Conservation (phyloP, 1,284 basidiomycete genomes). For the Apiotrichum domesticum region DNA sequence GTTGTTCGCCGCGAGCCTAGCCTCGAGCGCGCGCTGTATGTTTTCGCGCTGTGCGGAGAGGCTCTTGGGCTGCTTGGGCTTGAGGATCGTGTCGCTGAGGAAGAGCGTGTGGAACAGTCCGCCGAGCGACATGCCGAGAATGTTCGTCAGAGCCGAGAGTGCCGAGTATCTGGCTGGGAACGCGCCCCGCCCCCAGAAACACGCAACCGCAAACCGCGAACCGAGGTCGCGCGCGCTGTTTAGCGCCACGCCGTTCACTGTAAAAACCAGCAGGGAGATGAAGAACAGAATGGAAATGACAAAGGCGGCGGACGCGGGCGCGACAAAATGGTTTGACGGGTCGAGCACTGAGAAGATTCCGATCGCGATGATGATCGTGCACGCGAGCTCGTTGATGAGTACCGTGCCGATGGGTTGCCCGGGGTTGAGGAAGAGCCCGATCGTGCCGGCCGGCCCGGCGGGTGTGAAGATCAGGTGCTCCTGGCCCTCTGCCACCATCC, state of each 20-base stretch:
- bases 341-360: slow-evolving; percentile 10
- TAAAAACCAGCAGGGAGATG: slow-evolving; percentile 1
- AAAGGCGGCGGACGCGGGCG: not conserved
- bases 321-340: slow-evolving; percentile 14
- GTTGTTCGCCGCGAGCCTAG: no score
- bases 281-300: slow-evolving; percentile 10
- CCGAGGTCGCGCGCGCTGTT: slow-evolving; percentile 17
- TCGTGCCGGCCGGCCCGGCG: not conserved
- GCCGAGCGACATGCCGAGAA: slow-evolving; percentile 4
- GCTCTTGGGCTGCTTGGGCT: no score
- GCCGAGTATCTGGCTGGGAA: slow-evolving; percentile 10
- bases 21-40: not conserved
- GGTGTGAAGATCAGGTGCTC: not conserved
- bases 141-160: slow-evolving; percentile 6
- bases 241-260: slow-evolving; percentile 9
- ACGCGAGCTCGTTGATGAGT: slow-evolving; percentile 13
- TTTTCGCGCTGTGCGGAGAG: not conserved
- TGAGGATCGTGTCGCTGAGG: slow-evolving; percentile 11
- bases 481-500: slow-evolving; percentile 2
- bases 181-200: slow-evolving; percentile 2
- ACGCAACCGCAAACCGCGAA: slow-evolving; percentile 8
- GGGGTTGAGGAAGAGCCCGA: slow-evolving; percentile 1
- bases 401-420: slow-evolving; percentile 2
- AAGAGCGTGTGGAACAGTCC: slow-evolving; percentile 10
- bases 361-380: not conserved